Evolutionary conservation across 306 rosid genomes (phyloP), one percentile per base, ranked within the genome.

Genomic region (Prinsepia uniflora): DNA sequence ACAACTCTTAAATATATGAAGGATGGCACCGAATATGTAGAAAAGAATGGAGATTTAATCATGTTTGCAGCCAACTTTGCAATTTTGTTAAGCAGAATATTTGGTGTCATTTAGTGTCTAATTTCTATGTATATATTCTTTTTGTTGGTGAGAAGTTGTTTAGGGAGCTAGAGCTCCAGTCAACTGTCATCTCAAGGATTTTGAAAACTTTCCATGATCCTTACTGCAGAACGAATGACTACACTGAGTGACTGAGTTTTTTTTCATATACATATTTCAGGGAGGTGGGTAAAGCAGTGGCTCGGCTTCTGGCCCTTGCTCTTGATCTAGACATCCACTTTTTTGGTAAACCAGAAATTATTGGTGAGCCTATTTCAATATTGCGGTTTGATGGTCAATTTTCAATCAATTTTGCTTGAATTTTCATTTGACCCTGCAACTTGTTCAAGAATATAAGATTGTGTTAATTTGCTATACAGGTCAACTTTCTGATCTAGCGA

Each of bases 21-120:
- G 99, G 97, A 95, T 75, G 97, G 92, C 66, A 81, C 63, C 68
- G 97, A 91, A 36, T 91, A 86, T 76, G 97, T 97, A 3, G 97
- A 95, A 81, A 89, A 87, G 90, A 95, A 89, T 17, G 92, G 96
- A 70, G n/a, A n/a, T 11, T 6, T 68, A 17, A 42, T 12, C 62
- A 10, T 52, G 11, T 68, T 49, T 40, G 19, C 63, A 36, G 49
- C 36, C 41, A 9, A 13, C 41, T 69, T 69, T 42, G 15, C 53
- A 42, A 19, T 13, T 36, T 30, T 53, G 63, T 42, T 54, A 18
- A 46, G 50, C 56, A 64, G 69, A 64, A 64, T n/a, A n/a, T n/a
- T n/a, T n/a, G n/a, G n/a, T n/a, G n/a, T n/a, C n/a, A 42, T 42
- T 9, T 63, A 44, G 40, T 64, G 18, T 44, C 52, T 8, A 46